phyloP scores from a whole-genome alignment of 352 stramenopile species.

The Pythium oligandrum region DNA sequence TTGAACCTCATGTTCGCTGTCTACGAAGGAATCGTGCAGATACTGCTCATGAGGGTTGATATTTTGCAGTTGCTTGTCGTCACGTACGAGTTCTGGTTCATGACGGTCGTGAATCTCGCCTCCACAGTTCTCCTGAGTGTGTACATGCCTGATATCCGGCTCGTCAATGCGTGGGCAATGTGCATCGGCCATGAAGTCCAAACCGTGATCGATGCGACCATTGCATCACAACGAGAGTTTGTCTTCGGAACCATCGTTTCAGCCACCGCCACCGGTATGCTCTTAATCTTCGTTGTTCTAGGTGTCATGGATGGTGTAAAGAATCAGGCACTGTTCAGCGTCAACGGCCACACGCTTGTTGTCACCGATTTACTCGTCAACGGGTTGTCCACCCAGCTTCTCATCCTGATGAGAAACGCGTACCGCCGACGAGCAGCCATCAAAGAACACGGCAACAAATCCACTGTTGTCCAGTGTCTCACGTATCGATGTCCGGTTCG shows the following conservation, averaged over 20 bases:
- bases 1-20: constrained; percentile 6
- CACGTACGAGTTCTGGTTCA: constrained; percentile 46
- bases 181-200: constrained; percentile 22
- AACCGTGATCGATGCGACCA: constrained; percentile 26
- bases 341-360: constrained; percentile 6
- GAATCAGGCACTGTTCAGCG: constrained; percentile 7
- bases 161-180: constrained; percentile 9
- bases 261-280: not conserved
- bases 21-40: not conserved
- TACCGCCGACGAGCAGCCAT: constrained; percentile 18
- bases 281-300: constrained; percentile 4
- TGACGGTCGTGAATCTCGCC: constrained; percentile 16
- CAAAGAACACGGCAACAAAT: constrained; percentile 13
- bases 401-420: constrained; percentile 23
- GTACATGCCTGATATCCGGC: constrained; percentile 17
- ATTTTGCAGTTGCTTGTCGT: constrained; percentile 16
- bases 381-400: constrained; percentile 19
- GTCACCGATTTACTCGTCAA: constrained; percentile 18
- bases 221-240: constrained; percentile 6
- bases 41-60: constrained; percentile 16
- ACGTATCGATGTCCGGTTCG: constrained; percentile 25
- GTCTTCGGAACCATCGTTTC: constrained; percentile 5
- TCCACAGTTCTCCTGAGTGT: constrained; percentile 12
- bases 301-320: not conserved
- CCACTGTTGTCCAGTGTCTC: constrained; percentile 20